Evolutionary conservation across 1,284 basidiomycete genomes (phyloP).

Genomic region (Tilletia setariae): DNA sequence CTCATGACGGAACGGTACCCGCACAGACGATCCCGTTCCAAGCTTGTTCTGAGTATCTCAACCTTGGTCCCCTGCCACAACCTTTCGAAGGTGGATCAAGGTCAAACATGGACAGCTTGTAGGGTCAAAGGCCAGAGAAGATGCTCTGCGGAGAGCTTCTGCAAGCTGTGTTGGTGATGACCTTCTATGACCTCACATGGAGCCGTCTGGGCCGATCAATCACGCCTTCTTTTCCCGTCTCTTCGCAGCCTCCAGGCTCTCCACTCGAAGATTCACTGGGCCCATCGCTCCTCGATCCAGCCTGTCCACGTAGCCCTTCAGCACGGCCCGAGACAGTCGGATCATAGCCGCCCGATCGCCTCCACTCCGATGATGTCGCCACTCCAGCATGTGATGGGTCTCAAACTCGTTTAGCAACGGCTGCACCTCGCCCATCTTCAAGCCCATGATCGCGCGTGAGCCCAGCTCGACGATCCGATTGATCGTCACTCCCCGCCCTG

Average conservation of each 20-base stretch:
- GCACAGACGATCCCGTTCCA: no score
- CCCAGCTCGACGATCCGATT: not conserved
- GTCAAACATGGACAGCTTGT: no score
- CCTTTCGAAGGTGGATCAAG: no score
- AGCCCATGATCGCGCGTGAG: not conserved
- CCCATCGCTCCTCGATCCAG: not conserved
- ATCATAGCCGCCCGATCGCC: not conserved
- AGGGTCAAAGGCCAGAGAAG: no score
- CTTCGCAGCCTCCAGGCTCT: not conserved
- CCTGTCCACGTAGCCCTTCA: not conserved
- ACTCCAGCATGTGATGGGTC: slow-evolving; percentile 5
- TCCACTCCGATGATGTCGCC: not conserved
- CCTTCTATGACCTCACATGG: no score
- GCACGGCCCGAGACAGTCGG: not conserved
- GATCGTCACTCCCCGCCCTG: not conserved
- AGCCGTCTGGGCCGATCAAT: no score
- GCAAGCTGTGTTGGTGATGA: no score
- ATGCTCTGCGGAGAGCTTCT: no score
- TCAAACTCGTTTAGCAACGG: slow-evolving; percentile 1
- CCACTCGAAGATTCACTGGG: not conserved
- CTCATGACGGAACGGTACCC: no score
- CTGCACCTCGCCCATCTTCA: not conserved
- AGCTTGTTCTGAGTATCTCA: no score
- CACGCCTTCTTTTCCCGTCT: not conserved
- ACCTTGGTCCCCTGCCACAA: no score